Evolutionary conservation across 129 eudicot species (phyloP).

Genomic region (Ambrosia artemisiifolia): DNA sequence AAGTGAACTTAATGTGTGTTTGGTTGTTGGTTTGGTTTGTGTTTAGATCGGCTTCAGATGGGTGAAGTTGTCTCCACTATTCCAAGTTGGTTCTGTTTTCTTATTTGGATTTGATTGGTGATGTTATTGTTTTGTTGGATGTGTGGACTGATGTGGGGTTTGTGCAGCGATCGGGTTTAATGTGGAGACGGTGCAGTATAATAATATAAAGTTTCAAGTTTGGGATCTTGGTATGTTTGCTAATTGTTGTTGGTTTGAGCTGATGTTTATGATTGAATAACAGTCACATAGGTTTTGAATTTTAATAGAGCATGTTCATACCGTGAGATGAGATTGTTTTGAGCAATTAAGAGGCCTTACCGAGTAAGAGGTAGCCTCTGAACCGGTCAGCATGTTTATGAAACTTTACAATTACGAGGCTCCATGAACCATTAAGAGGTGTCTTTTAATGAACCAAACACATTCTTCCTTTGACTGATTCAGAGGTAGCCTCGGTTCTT

Average conservation of each 20-base stretch:
- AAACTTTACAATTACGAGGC: too few relatives aligned
- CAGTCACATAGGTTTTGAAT: neutral
- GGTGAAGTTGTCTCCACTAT: slow-evolving; percentile 99
- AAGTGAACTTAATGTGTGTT: neutral
- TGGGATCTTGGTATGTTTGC: slow-evolving; percentile 95
- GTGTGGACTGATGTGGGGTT: slow-evolving; percentile 13
- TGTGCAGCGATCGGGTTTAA: slow-evolving; percentile 96
- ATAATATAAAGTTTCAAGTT: slow-evolving; percentile 98
- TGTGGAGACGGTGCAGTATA: slow-evolving; percentile 95
- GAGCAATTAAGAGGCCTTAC: too few relatives aligned
- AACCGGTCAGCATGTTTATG: too few relatives aligned
- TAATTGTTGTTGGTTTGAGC: slow-evolving; percentile 14
- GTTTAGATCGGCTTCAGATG: slow-evolving; percentile 99
- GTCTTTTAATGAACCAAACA: too few relatives aligned
- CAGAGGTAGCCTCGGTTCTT: too few relatives aligned
- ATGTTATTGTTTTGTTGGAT: neutral
- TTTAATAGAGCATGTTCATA: neutral
- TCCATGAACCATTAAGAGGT: too few relatives aligned
- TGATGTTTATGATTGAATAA: neutral
- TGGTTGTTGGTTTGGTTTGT: neutral
- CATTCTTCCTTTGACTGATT: too few relatives aligned
- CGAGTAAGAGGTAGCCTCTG: too few relatives aligned
- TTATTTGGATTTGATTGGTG: neutral
- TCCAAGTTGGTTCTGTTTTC: slow-evolving; percentile 73
- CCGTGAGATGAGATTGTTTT: too few relatives aligned